Percentiles rank a stretch among this genome's conserved stretches.
These are phyloP conservation scores for Coelastrella sp. DNA, from an alignment of 139 green algal species.

Conservation along the genomic window DNA sequence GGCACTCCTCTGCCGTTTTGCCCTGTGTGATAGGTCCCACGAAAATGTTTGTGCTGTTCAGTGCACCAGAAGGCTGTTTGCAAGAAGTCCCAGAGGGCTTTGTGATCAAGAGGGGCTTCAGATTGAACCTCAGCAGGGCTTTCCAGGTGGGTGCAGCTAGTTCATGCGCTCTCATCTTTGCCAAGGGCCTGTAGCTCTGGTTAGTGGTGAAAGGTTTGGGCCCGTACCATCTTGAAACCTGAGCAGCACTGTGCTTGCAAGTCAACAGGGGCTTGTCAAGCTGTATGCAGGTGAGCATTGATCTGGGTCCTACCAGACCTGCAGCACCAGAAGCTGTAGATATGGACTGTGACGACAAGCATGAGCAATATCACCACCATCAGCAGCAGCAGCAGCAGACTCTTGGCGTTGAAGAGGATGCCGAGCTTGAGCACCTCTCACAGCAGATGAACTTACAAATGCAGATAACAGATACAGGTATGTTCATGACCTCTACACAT, in stretches of 20 bases:
- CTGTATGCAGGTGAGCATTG: slow-evolving; percentile 22
- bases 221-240: background rate
- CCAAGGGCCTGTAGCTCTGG: background rate
- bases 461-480: slow-evolving; percentile 16
- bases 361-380: too few relatives aligned
- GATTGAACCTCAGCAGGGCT: slow-evolving; percentile 32
- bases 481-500: background rate
- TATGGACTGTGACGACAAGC: background rate
- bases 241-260: too few relatives aligned
- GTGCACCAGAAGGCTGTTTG: slow-evolving; percentile 1
- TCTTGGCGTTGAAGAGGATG: background rate
- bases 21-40: slow-evolving; percentile 2
- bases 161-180: background rate
- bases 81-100: slow-evolving; percentile 12
- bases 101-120: slow-evolving; percentile 6
- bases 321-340: background rate
- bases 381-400: background rate
- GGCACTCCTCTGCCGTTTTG: background rate
- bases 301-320: background rate
- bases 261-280: too few relatives aligned
- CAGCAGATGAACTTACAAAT: slow-evolving; percentile 16
- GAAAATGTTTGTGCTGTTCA: slow-evolving; percentile 40
- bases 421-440: slow-evolving; percentile 12
- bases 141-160: slow-evolving; percentile 21
- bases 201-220: background rate